Percentiles rank a stretch among this genome's conserved stretches.
phyloP scores from a whole-genome alignment of 371 early-diverging fungal genomes.

The Syncephalastrum monosporum region DNA sequence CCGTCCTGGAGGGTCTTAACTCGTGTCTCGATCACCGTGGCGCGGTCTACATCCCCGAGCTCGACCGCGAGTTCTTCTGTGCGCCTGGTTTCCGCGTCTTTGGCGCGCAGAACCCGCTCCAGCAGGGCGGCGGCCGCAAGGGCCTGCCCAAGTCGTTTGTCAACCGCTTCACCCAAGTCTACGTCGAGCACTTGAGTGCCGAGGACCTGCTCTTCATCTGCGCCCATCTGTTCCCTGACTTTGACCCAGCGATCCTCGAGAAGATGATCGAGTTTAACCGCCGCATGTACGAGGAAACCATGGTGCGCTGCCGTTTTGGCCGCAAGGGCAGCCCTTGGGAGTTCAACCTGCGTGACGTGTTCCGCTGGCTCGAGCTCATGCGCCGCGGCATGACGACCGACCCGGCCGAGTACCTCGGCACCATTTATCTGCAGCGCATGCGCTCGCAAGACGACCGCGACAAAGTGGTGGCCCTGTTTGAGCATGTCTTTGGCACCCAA shows the following conservation, averaged over 20 bases:
- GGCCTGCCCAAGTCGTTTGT: conserved; percentile 98
- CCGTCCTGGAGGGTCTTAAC: conserved; percentile 99
- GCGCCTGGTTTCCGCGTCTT: conserved; percentile 91
- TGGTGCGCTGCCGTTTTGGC: conserved; percentile 80
- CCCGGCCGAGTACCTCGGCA: conserved; percentile 75
- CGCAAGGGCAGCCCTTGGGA: conserved; percentile 95
- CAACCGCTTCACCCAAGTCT: conserved; percentile 97
- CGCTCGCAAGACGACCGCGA: conserved; percentile 77
- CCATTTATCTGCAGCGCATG: conserved; percentile 89
- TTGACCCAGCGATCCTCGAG: conserved; percentile 45
- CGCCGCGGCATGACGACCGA: conserved; percentile 45
- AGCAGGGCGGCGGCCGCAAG: conserved; percentile 98
- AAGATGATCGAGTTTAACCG: conserved; percentile 90
- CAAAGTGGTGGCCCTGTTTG: conserved; percentile 65
- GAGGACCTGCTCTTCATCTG: conserved; percentile 83
- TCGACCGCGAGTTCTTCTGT: conserved; percentile 84
- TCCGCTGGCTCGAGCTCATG: conserved; percentile 91
- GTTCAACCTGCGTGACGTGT: conserved; percentile 95
- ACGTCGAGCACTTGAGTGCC: conserved; percentile 79
- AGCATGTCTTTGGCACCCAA: conserved; percentile 57
- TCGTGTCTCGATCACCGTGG: conserved; percentile 99
- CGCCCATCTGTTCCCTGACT: conserved; percentile 64
- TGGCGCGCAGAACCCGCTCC: conserved; percentile 98
- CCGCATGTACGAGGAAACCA: conserved; percentile 81
- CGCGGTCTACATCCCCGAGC: conserved; percentile 92